A percentile compares a stretch with the other conserved stretches of the same genome.
Evolutionary conservation across 2,329 filamentous ascomycete genomes (phyloP).

Genomic region (Phialophora macrospora): DNA sequence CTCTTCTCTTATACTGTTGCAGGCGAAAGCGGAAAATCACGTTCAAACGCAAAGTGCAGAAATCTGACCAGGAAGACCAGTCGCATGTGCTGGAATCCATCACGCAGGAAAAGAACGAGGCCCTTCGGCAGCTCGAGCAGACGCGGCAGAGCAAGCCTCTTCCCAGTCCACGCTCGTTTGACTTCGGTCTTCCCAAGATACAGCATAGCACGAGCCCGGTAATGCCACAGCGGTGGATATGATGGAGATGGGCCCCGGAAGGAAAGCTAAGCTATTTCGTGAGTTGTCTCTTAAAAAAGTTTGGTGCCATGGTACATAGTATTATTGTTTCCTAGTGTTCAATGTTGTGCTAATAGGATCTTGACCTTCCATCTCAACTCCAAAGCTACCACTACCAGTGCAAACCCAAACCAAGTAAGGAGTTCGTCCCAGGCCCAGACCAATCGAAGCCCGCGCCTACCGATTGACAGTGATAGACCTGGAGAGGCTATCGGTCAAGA

Average conservation of each 20-base stretch:
- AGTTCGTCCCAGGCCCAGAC: too few species aligned
- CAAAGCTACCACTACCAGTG: too few species aligned
- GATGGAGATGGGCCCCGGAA: background rate
- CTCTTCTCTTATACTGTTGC: constrained; percentile 29
- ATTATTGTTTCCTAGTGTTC: background rate
- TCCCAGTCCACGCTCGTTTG: constrained; percentile 27
- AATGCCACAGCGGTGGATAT: constrained; percentile 28
- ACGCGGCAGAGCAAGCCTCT: constrained; percentile 1
- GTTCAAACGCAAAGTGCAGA: constrained; percentile 29
- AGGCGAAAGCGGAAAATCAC: constrained; percentile 28
- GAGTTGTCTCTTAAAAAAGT: background rate
- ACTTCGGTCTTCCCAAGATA: constrained; percentile 30
- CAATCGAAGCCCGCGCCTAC: too few species aligned
- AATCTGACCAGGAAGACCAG: constrained; percentile 16
- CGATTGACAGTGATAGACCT: too few species aligned
- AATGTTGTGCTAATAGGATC: background rate
- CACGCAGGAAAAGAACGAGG: constrained; percentile 18
- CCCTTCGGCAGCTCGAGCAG: constrained; percentile 21
- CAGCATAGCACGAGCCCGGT: constrained; percentile 20
- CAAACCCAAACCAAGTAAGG: too few species aligned
- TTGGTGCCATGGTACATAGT: background rate
- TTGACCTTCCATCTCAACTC: background rate
- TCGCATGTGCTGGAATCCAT: constrained; percentile 12
- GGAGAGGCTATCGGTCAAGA: too few species aligned
- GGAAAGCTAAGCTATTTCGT: background rate